Evolutionary conservation across 352 stramenopile species (phyloP), one percentile per base, ranked within the genome.

Genomic region (Plasmopara halstedii): DNA sequence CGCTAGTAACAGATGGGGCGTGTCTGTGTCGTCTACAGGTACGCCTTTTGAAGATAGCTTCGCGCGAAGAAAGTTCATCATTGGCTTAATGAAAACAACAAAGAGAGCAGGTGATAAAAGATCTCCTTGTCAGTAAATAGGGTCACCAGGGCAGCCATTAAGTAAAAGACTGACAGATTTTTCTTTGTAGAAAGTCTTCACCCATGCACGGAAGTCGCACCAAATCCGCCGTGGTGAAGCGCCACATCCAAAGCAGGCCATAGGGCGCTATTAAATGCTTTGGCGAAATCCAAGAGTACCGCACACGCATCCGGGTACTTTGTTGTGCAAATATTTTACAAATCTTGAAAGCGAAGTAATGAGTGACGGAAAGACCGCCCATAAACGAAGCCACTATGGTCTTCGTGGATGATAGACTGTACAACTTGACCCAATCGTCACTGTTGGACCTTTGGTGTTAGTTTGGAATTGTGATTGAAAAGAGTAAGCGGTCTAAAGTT

Each of bases 151-250:
- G 1, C 44, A 43, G 19, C 35, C 20, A 41, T 60, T 55, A n/a
- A 55, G 33, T 23, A 60, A 14, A 3, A 51, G 21, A 6, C 33
- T 50, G 4, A 55, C 33, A 0, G 36, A 50, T 4, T 44, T 55
- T n/a, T 50, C 26, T 11, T 48, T 11, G 35, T 55, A 56, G 14
- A 61, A 52, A 2, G 46, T 49, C 21, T 51, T 56, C 8, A 61
- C 22, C 18, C 21, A 35, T 2, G 20, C 22, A 4, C 20, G 22
- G 15, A 33, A 9, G 20, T 29, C 20, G 9, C 20, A 43, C 37
- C 19, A 8, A 43, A 43, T 11, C 37, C 21, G 20, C 31, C 19
- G 37, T 43, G 37, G 6, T 32, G 21, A 41, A 23, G 18, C 2
- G 26, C 15, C 2, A 41, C 14, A 15, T 23, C 7, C 2, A 41